phyloP scores from a whole-genome alignment of 2,329 filamentous ascomycete species.

The Cadophora sp. region DNA sequence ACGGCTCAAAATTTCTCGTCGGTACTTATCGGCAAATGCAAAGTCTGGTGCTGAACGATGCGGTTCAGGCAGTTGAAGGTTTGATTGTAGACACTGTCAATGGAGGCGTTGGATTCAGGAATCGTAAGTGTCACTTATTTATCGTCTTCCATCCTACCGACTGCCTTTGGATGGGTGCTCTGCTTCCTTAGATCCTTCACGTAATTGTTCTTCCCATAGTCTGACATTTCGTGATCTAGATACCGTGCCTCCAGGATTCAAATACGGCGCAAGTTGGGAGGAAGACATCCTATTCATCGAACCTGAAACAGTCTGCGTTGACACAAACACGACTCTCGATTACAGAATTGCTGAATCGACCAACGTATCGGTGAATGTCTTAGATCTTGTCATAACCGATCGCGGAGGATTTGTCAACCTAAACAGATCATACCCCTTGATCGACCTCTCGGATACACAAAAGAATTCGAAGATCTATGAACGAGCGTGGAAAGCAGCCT shows the following conservation, averaged over 20 bases:
- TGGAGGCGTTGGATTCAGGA: slow-evolving; percentile 54
- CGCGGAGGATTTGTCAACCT: slow-evolving; percentile 53
- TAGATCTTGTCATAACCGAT: slow-evolving; percentile 48
- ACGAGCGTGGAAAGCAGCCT: slow-evolving; percentile 54
- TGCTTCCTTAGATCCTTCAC: not conserved
- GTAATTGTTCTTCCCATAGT: not conserved
- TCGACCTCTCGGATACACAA: slow-evolving; percentile 45
- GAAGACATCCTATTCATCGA: slow-evolving; percentile 57
- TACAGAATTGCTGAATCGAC: slow-evolving; percentile 43
- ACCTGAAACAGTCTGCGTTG: slow-evolving; percentile 53
- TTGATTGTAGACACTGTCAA: slow-evolving; percentile 51
- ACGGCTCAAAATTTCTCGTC: slow-evolving; percentile 44
- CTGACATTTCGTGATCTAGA: not conserved
- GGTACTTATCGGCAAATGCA: slow-evolving; percentile 40
- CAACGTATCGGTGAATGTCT: slow-evolving; percentile 17
- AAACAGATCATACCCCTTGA: slow-evolving; percentile 45
- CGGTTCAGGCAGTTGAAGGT: slow-evolving; percentile 48
- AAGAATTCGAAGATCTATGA: slow-evolving; percentile 47
- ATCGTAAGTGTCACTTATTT: slow-evolving; percentile 43
- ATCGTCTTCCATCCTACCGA: not conserved
- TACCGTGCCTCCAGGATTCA: slow-evolving; percentile 43
- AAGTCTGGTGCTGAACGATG: slow-evolving; percentile 29
- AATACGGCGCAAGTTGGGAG: slow-evolving; percentile 50
- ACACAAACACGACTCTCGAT: slow-evolving; percentile 53
- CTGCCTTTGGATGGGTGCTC: not conserved